Base-by-base conservation (phyloP, 371 early-diverging fungal genomes). In the Rhizopus sp. region DNA sequence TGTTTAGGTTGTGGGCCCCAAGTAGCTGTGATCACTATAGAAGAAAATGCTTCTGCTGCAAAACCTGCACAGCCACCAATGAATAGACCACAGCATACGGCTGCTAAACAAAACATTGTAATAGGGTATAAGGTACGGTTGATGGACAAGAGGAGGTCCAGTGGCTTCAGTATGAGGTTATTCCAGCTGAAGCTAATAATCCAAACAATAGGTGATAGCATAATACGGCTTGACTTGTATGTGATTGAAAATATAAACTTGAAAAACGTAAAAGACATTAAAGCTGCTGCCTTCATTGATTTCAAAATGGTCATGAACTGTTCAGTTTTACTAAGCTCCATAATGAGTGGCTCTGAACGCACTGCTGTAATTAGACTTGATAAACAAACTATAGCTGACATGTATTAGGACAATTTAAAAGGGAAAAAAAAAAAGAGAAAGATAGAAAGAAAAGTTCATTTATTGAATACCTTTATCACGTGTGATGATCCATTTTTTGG, bases 11-110 rank as follows among this genome's bases (percentile, higher is more conserved):
- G 57, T 13, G 62, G 55, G 15, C 77, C 77, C 74, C 77, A 77
- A 5, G 75, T 73, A 3, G 66, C 62, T 16, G 69, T 57, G n/a
- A 75, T 57, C 7, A 75, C 37, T 10, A 73, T 30, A 1, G 76
- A 60, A 5, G 74, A 67, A 23, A 68, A 53, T 0, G 71, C 73
- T 57, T 78, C 79, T 3, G 70, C 64, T 23, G 70, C 70, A 53
- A 78, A 75, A n/a, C 79, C 79, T n/a, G 74, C 76, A 55, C 68
- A 78, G 3, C 72, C 74, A 32, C 79, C 79, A 40, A 78, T 75
- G 17, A 75, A 35, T 1, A 72, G 13, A 15, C 79, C 79, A 52
- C 73, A 78, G 17, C 48, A 55, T 17, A 62, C 55, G 3, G 72
- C 76, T 10, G 58, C 64, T 2, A 68, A 39, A 53, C 74, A 64